Percentiles rank a stretch among this genome's conserved stretches.
phyloP scores from a whole-genome alignment of 2,329 filamentous ascomycete genomes.

The Byssoonygena ceratinophila region DNA sequence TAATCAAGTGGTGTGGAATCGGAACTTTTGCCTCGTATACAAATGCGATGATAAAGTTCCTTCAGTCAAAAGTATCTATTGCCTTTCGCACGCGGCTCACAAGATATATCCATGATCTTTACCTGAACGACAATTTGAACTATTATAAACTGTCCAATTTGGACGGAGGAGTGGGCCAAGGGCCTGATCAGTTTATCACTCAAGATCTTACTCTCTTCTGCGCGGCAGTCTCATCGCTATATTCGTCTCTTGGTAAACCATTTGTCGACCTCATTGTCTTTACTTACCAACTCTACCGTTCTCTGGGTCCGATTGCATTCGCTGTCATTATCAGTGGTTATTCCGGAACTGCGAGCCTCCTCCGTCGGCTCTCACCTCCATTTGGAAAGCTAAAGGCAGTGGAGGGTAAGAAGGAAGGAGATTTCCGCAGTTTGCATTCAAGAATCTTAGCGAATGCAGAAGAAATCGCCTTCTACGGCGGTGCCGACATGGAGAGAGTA shows the following conservation, averaged over 20 bases:
- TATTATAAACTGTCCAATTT: conserved; percentile 93
- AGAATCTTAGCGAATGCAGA: conserved; percentile 93
- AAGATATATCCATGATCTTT: conserved; percentile 92
- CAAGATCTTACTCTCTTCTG: conserved; percentile 95
- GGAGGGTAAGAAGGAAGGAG: conserved; percentile 87
- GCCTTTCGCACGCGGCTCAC: conserved; percentile 92
- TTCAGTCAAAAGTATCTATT: conserved; percentile 96
- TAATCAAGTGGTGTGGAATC: conserved; percentile 89
- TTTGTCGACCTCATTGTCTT: conserved; percentile 96
- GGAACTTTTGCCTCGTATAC: conserved; percentile 92
- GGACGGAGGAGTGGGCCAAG: conserved; percentile 83
- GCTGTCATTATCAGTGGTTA: conserved; percentile 85
- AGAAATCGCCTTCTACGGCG: conserved; percentile 94
- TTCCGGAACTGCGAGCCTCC: conserved; percentile 80
- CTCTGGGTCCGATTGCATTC: conserved; percentile 76
- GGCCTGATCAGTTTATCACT: conserved; percentile 93
- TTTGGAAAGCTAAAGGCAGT: conserved; percentile 96
- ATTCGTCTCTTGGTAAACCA: conserved; percentile 94
- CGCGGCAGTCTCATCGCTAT: conserved; percentile 78
- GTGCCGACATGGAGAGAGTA: conserved; percentile 85
- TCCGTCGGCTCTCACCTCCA: conserved; percentile 79
- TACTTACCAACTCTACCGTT: conserved; percentile 92
- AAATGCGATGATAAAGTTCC: conserved; percentile 97
- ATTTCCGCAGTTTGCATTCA: conserved; percentile 84
- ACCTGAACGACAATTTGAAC: conserved; percentile 86